Base-by-base conservation (phyloP, 2,329 filamentous ascomycete genomes). In the Aspergillus sp. region DNA sequence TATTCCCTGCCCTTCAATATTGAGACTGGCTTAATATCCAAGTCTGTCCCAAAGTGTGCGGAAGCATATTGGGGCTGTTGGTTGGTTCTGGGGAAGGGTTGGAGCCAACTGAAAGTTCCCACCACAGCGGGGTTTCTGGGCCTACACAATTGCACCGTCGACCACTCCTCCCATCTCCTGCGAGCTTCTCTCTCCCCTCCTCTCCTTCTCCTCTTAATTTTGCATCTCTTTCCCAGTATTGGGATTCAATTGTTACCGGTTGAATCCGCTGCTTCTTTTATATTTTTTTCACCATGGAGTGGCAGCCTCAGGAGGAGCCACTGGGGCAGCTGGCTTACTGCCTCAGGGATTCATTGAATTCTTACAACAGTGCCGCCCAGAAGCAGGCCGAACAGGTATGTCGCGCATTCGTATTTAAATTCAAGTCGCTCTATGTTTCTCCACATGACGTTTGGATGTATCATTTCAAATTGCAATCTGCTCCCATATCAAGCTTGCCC, bases 271-370 rank as follows among this genome's bases (percentile, higher is more conserved):
- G 39, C 48, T 54, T 54, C 47, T 39, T 47, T 58, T 55, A 47
- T 53, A 41, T 47, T 54, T 41, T 21, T 54, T 52, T 35, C 52
- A 65, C 50, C 51, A 97, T 96, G 93, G 86, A 88, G 77, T 99
- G 95, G 95, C 90, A 96, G 81, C 95, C 95, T 62, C 83, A 90
- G 70, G 86, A 89, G 70, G 90, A 93, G 82, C 91, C 89, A 75
- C 82, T 99, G 81, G 85, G 84, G 82, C 93, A 97, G 84, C 86
- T 99, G 65, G 89, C 91, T 66, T 85, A 88, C 71, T 97, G 88
- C 77, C 85, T 99, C 71, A 91, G 88, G 79, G 93, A 98, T 80
- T 97, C 95, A 45, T 82, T 98, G 69, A 96, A 91, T 74, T 89
- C 89, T 66, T 88, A 90, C 73, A 86, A 96, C 77, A 87, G 87